These are phyloP conservation scores for Sporothrix schenckii DNA, from an alignment of 2,329 filamentous ascomycete species.

Conservation along the genomic window DNA sequence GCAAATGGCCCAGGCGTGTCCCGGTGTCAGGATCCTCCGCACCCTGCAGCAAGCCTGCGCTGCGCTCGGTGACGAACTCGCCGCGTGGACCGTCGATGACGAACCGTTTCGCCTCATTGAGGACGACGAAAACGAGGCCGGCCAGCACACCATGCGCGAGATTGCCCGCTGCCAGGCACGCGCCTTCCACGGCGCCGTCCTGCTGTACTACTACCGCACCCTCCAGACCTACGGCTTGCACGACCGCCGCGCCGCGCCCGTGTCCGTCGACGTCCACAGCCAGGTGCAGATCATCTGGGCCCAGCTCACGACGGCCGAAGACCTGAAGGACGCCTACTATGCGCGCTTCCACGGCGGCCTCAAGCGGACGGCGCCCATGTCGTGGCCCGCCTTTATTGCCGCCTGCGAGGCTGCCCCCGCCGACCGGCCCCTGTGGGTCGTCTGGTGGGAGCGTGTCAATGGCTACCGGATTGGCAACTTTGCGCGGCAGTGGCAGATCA, in stretches of 20 bases:
- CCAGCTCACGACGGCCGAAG: slow-evolving; percentile 25
- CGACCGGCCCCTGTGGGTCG: slow-evolving; percentile 13
- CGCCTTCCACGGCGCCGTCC: slow-evolving; percentile 10
- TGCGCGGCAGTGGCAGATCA: slow-evolving; percentile 61
- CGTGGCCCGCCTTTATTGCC: slow-evolving; percentile 31
- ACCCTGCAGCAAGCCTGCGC: slow-evolving; percentile 22
- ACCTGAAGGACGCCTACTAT: slow-evolving; percentile 26
- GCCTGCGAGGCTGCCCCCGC: slow-evolving; percentile 18
- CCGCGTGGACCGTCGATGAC: slow-evolving; percentile 18
- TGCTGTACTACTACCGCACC: background rate
- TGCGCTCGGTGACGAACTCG: slow-evolving; percentile 16
- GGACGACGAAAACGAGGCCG: background rate
- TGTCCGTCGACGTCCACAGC: background rate
- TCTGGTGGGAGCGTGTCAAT: slow-evolving; percentile 28
- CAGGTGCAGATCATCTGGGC: background rate
- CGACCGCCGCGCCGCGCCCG: background rate
- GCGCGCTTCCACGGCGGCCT: background rate
- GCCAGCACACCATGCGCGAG: slow-evolving; percentile 5
- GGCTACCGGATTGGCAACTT: slow-evolving; percentile 53
- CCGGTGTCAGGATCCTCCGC: background rate
- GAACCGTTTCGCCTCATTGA: background rate
- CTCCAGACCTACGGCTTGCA: background rate
- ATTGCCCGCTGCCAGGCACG: slow-evolving; percentile 18
- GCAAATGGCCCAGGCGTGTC: background rate
- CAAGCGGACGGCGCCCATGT: slow-evolving; percentile 25